Evolutionary conservation across 2,329 filamentous ascomycete species (phyloP), one percentile per base, ranked within the genome.

Genomic region (Cladosporium sp.): DNA sequence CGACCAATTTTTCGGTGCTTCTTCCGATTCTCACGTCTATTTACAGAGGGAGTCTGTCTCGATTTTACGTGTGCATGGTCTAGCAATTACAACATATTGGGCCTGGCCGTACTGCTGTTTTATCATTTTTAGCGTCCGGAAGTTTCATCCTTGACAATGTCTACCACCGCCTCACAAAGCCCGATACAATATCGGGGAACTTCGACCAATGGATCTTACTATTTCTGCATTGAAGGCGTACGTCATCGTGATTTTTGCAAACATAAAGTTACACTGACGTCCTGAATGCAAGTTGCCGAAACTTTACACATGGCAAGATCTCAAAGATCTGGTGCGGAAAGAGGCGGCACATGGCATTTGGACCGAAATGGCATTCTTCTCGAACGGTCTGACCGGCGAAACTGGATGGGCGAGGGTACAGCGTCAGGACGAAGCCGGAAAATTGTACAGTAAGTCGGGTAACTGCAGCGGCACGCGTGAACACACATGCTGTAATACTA

Each of bases 281-380:
- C 30, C 18, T n/a, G 39, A 21, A 56, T 51, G 23, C 61, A 11
- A 75, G 74, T 68, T 76, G 28, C 73, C 73, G 34, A 56, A 49
- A 32, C 58, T 64, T 32, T 75, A 71, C 66, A 75, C 73, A 39
- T 76, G 74, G 74, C 72, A 75, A 60, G 69, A 75, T 57, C 59
- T 75, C 28, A 76, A 76, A 63, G 74, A 76, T 64, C 65, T 75
- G 14, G 70, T 75, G 23, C 71, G 66, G 25, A 30, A 48, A 46
- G 36, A 69, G 53, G 73, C 72, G 21, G 66, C 67, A 5, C 73
- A 76, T 67, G 71, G 72, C 23, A 67, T 74, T 14, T 73, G 73
- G 72, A 71, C 72, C 18, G 69, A 73, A 11, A 73, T 74, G 71
- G 65, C 68, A 11, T 61, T 69, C 13, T 68, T 61, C 49, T 65